Percentiles rank a stretch among this genome's conserved stretches.
Conservation (phyloP, 2,329 filamentous ascomycete genomes). For the Shiraia sp. region DNA sequence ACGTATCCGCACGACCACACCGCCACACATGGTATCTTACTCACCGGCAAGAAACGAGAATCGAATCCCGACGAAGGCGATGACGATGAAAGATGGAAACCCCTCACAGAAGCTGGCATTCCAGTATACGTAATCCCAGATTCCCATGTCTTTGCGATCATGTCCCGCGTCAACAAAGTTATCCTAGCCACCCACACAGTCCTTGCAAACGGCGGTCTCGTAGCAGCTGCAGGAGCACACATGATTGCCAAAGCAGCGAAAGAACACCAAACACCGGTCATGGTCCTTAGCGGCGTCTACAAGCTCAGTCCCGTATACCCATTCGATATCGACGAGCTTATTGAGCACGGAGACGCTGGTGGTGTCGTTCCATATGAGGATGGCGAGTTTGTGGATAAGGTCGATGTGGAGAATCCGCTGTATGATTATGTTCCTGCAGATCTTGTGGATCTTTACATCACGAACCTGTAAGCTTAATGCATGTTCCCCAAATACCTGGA, state of each 20-base stretch:
- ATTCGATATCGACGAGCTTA: constrained; percentile 77
- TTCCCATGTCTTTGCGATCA: constrained; percentile 85
- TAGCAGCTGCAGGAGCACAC: constrained; percentile 81
- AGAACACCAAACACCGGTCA: constrained; percentile 79
- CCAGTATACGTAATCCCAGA: constrained; percentile 84
- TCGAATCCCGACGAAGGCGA: constrained; percentile 57
- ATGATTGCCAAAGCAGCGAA: constrained; percentile 84
- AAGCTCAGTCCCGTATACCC: constrained; percentile 90
- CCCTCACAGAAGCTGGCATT: constrained; percentile 76
- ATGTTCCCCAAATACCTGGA: not conserved
- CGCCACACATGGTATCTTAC: constrained; percentile 63
- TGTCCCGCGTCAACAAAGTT: constrained; percentile 94
- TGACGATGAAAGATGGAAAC: constrained; percentile 67
- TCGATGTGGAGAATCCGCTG: constrained; percentile 77
- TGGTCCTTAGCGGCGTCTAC: constrained; percentile 89
- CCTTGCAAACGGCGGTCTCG: constrained; percentile 82
- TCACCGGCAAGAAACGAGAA: constrained; percentile 56
- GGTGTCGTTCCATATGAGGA: constrained; percentile 78
- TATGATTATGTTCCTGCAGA: constrained; percentile 83
- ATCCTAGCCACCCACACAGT: constrained; percentile 87
- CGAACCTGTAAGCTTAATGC: constrained; percentile 68
- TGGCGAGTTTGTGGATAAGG: constrained; percentile 74
- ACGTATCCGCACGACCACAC: constrained; percentile 71
- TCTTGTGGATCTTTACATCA: constrained; percentile 79
- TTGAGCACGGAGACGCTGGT: constrained; percentile 84